These are phyloP conservation scores for Aotearoamyces nothofagi DNA, from an alignment of 2,329 filamentous ascomycete genomes.

Conservation along the genomic window DNA sequence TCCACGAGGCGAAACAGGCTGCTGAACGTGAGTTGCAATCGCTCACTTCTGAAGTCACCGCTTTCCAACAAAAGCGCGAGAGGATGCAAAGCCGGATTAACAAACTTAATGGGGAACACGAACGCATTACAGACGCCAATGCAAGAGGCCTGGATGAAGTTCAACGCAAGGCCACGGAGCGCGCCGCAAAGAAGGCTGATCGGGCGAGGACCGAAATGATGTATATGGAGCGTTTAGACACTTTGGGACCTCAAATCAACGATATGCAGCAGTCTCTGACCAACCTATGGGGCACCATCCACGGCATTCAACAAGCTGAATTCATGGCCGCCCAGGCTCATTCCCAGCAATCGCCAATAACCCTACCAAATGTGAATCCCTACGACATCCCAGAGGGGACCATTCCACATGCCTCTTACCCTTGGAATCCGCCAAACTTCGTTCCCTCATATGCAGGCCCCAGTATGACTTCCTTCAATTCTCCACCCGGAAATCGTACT, in stretches of 20 bases:
- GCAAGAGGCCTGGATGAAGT: slow-evolving; percentile 30
- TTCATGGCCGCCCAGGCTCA: slow-evolving; percentile 1
- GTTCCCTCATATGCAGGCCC: slow-evolving; percentile 4
- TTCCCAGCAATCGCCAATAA: slow-evolving; percentile 1
- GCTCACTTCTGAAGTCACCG: slow-evolving; percentile 47
- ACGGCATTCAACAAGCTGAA: slow-evolving; percentile 3
- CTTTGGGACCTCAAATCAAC: slow-evolving; percentile 4
- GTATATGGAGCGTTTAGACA: slow-evolving; percentile 12
- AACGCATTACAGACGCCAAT: slow-evolving; percentile 53
- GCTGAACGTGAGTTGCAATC: slow-evolving; percentile 47
- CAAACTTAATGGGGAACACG: slow-evolving; percentile 59
- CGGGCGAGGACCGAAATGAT: slow-evolving; percentile 12
- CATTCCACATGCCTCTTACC: slow-evolving; percentile 6
- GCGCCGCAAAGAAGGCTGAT: slow-evolving; percentile 13
- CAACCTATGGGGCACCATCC: slow-evolving; percentile 5
- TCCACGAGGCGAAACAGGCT: slow-evolving; percentile 44
- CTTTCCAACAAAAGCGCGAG: slow-evolving; percentile 52
- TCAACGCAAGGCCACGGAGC: slow-evolving; percentile 17
- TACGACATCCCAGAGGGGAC: slow-evolving; percentile 4
- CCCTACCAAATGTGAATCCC: slow-evolving; percentile 3
- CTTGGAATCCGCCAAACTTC: slow-evolving; percentile 11
- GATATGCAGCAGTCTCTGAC: slow-evolving; percentile 4
- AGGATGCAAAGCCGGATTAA: slow-evolving; percentile 56
- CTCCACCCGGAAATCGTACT: slow-evolving; percentile 7
- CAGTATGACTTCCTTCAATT: slow-evolving; percentile 1